Evolutionary conservation across 2,329 filamentous ascomycete genomes (phyloP), one percentile per base, ranked within the genome.

Genomic region (Chrysoporthe deuterocubensis): DNA sequence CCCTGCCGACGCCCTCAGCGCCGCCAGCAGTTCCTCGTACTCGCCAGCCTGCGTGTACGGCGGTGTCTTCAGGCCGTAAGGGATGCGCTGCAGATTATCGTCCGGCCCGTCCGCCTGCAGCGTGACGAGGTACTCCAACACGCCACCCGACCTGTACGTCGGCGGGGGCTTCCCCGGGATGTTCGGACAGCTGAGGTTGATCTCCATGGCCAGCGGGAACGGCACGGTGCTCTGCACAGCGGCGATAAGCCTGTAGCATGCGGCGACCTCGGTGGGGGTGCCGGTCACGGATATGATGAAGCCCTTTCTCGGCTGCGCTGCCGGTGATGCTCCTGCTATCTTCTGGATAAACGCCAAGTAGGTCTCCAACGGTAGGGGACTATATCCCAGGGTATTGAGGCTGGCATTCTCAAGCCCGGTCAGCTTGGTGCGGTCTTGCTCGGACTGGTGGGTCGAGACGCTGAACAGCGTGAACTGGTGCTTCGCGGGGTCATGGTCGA

Each of bases 141-240:
- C 75, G 0, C 83, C 80, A 0, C 71, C 71, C 0, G 81, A 77
- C 8, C 86, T 83, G 75, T 94, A 94, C 0, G 92, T 92, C 6
- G 92, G 91, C 0, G 92, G 92, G 0, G 91, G 89, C 59, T 85
- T 84, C 21, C 81, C 80, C 0, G 85, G 82, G 62, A 94, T 94
- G 73, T 95, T 94, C 0, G 92, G 92, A 72, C 92, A 94, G 43
- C 87, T 91, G 42, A 94, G 85, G 75, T 95, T 95, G 73, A 94
- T 82, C 77, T 95, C 92, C 81, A 94, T 87, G 21, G 88, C 89
- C 0, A 92, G 80, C 1, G 83, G 82, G 71, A 88, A 70, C 1
- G 74, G 71, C n/a, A 83, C 68, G 4, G 81, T 34, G 37, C 60
- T 3, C 75, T 81, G 83, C 69, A 69, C 74, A 59, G 37, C 68